A percentile compares a stretch with the other conserved stretches of the same genome.
These are phyloP conservation scores for Hymenotorrendiella dingleyae DNA, from an alignment of 2,329 filamentous ascomycete genomes.

Conservation along the genomic window DNA sequence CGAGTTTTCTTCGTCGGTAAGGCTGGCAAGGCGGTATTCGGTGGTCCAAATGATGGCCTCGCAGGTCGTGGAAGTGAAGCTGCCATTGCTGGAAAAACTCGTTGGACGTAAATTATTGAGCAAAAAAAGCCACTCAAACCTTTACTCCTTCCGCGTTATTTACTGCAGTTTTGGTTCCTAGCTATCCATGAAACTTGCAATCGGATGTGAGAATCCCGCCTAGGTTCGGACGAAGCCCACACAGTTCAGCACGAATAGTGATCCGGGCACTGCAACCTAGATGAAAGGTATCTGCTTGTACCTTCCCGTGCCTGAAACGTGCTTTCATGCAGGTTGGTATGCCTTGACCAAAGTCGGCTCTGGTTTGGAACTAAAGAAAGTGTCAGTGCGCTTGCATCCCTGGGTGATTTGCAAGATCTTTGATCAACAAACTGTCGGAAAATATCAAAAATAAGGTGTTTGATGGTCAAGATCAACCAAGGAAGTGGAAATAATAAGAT, in stretches of 20 bases:
- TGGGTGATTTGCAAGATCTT: constrained; percentile 5
- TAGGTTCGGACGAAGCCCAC: constrained; percentile 9
- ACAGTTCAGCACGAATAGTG: constrained; percentile 13
- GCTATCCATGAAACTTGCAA: constrained; percentile 27
- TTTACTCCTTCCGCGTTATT: constrained; percentile 15
- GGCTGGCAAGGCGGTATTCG: constrained; percentile 65
- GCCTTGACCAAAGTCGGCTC: constrained; percentile 18
- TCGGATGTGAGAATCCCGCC: too few species aligned
- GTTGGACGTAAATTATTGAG: background rate
- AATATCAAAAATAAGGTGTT: constrained; percentile 8
- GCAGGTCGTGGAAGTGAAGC: constrained; percentile 45
- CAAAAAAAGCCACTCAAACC: too few species aligned
- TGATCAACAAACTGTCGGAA: constrained; percentile 12
- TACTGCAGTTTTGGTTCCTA: constrained; percentile 12
- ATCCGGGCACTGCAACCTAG: constrained; percentile 4
- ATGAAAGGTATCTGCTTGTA: constrained; percentile 13
- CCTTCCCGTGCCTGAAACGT: constrained; percentile 23
- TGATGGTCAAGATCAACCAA: constrained; percentile 5
- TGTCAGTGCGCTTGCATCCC: constrained; percentile 23
- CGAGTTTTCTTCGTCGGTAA: constrained; percentile 68
- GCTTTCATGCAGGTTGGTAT: constrained; percentile 25
- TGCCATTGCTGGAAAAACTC: constrained; percentile 19
- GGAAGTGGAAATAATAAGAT: background rate
- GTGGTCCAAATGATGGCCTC: constrained; percentile 63
- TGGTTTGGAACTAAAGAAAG: constrained; percentile 15